phyloP scores from a whole-genome alignment of 1,139 yeast species.

The Sugiyamaella castrensis region DNA sequence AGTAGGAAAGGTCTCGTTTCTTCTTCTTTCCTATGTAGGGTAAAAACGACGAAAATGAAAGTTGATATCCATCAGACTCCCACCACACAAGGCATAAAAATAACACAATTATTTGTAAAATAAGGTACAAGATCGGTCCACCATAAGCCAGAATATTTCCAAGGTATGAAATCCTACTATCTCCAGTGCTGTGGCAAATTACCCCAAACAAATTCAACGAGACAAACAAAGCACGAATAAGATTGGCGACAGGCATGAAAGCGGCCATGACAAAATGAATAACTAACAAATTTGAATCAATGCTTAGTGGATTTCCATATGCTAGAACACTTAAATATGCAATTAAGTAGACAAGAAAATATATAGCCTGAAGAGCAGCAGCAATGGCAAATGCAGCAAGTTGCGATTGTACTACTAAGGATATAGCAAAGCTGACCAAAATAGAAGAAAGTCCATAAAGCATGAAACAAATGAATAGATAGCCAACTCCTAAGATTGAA shows the following conservation, averaged over 20 bases:
- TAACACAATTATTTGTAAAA: constrained; percentile 29
- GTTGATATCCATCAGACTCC: constrained; percentile 35
- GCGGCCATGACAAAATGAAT: constrained; percentile 34
- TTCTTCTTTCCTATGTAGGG: neutral
- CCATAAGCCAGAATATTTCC: constrained; percentile 38
- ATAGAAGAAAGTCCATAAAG: constrained; percentile 36
- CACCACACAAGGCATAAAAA: constrained; percentile 35
- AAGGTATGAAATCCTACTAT: constrained; percentile 26
- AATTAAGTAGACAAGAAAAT: constrained; percentile 35
- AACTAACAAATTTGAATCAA: constrained; percentile 26
- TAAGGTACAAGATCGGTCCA: constrained; percentile 37
- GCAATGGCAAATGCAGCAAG: constrained; percentile 40
- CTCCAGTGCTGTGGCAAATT: constrained; percentile 29
- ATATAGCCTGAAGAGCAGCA: constrained; percentile 36
- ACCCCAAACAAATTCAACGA: constrained; percentile 38
- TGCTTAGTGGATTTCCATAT: constrained; percentile 32
- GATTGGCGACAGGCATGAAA: constrained; percentile 34
- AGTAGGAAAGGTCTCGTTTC: neutral
- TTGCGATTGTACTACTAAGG: constrained; percentile 36
- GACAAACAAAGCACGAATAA: constrained; percentile 35
- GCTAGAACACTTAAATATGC: constrained; percentile 35
- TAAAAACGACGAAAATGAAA: neutral
- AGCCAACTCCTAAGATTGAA: constrained; percentile 34
- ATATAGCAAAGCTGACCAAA: constrained; percentile 34
- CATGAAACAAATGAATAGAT: constrained; percentile 34